A percentile compares a stretch with the other conserved stretches of the same genome.
Evolutionary conservation across 176 grass and related monocot species (phyloP).

Genomic region (Carex cristatella): DNA sequence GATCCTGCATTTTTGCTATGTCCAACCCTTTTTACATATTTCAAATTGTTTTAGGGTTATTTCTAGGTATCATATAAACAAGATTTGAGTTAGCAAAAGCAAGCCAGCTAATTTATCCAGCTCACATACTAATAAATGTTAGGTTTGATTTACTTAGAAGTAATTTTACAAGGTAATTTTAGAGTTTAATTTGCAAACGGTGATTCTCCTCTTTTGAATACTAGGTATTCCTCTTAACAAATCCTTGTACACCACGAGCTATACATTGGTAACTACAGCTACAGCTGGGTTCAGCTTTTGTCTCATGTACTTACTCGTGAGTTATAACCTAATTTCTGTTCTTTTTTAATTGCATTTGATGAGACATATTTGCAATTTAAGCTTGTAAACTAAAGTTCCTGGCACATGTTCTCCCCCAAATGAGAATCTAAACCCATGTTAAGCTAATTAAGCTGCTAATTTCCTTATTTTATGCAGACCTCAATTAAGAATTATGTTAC

Average conservation of each 20-base stretch:
- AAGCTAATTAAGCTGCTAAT: neutral
- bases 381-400: neutral
- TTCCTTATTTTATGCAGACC: neutral
- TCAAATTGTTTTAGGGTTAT: neutral
- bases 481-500: neutral
- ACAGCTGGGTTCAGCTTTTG: constrained; percentile 61
- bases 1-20: neutral
- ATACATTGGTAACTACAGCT: constrained; percentile 67
- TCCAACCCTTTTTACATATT: neutral
- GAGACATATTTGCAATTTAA: neutral
- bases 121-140: neutral
- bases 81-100: neutral
- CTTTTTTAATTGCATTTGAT: neutral
- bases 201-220: constrained; percentile 1
- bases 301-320: constrained; percentile 63
- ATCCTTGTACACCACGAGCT: constrained; percentile 71
- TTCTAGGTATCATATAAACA: neutral
- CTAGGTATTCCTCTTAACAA: constrained; percentile 86
- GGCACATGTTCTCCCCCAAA: neutral
- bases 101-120: neutral
- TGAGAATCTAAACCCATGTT: neutral
- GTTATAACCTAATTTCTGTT: neutral
- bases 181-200: neutral
- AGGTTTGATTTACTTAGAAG: neutral
- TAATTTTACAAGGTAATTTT: neutral